These are phyloP conservation scores for Lenzites betulinus DNA, from an alignment of 768 basidiomycete genomes.

Conservation along the genomic window DNA sequence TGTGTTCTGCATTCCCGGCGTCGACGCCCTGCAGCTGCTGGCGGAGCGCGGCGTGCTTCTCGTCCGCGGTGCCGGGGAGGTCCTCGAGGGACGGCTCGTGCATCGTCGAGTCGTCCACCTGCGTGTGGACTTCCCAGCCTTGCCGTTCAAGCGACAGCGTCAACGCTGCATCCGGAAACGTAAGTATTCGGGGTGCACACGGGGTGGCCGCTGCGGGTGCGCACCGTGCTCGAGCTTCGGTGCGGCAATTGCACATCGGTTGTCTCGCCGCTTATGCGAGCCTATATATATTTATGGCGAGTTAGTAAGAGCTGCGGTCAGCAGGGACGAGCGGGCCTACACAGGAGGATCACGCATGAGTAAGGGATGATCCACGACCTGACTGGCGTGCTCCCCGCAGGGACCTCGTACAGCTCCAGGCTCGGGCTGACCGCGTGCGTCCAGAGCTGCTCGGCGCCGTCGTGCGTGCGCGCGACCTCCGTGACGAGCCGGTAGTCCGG, in stretches of 20 bases:
- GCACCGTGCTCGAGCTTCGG: conserved; percentile 78
- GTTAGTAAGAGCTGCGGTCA: not conserved
- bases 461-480: conserved; percentile 61
- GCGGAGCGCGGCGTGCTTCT: conserved; percentile 57
- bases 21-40: conserved; percentile 49
- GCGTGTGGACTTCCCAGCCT: conserved; percentile 77
- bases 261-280: conserved; percentile 92
- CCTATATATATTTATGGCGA: conserved; percentile 45
- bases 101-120: conserved; percentile 56
- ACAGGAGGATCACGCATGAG: conserved; percentile 85
- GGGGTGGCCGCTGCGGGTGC: conserved; percentile 27
- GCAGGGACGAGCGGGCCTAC: conserved; percentile 46
- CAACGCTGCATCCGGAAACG: conserved; percentile 49
- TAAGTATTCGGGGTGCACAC: no score
- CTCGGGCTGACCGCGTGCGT: conserved; percentile 60
- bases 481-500: conserved; percentile 89
- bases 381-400: conserved; percentile 48
- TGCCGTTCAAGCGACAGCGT: conserved; percentile 60
- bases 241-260: conserved; percentile 86
- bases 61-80: conserved; percentile 35
- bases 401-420: conserved; percentile 48
- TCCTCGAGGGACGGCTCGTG: conserved; percentile 62
- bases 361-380: conserved; percentile 87
- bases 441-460: conserved; percentile 75
- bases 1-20: conserved; percentile 45